Base-by-base conservation (phyloP, 2,329 filamentous ascomycete species). In the Penicillium sp. region DNA sequence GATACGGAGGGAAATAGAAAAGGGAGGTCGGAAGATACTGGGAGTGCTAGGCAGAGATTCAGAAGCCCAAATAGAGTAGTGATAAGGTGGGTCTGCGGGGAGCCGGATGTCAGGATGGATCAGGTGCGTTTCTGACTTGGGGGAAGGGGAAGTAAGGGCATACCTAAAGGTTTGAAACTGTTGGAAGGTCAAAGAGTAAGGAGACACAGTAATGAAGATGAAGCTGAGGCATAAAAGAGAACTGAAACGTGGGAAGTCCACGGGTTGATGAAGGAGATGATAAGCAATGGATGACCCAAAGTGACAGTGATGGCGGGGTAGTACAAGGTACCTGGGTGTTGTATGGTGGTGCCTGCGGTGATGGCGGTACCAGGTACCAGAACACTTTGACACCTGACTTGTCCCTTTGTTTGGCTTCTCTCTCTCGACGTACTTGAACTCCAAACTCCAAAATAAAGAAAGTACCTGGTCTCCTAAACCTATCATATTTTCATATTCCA, bases 11-110 rank as follows among this genome's bases (percentile, higher is more conserved):
- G 22, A 12, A 28, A 28, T 37, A 21, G 2, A n/a, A 31, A 37
- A 41, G 33, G 40, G 28, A 22, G n/a, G 43, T 26, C 38, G 32
- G 48, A 41, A 50, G 43, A 47, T 50, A 50, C 48, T 50, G 29
- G 13, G 43, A 45, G 43, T 43, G 32, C 45, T 39, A 45, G 43
- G 41, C 34, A 49, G 41, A 50, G 24, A 47, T 35, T 32, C 17
- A 39, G 29, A 39, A 38, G 48, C 48, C 48, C 31, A 47, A 40
- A 50, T 46, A 34, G 48, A n/a, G n/a, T n/a, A 50, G 48, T 37
- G 48, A 50, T 50, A 42, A 50, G 48, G 48, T 50, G 48, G 48
- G 48, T 50, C 48, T 51, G 48, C 48, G 48, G 51, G 42, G 48
- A 42, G 38, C 21, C 39, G 29, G 39, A 43, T 43, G 38, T 49